These are phyloP conservation scores for Breynia disticha DNA, from an alignment of 441 rosid species.

Conservation along the genomic window DNA sequence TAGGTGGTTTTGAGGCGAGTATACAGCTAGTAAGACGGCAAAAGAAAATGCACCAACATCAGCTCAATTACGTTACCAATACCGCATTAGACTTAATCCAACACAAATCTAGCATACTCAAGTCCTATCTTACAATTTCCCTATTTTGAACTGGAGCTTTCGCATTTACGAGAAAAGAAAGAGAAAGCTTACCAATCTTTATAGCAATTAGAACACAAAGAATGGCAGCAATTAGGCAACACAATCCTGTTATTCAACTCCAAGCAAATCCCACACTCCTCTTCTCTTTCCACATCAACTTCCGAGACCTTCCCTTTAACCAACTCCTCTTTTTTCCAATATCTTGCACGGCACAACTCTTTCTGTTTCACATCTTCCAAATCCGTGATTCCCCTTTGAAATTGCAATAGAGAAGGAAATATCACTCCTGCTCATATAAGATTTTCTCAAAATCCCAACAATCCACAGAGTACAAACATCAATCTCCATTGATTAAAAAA, in stretches of 20 bases:
- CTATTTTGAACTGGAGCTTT: not conserved
- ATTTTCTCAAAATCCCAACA: not conserved
- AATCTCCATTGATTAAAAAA: too few species aligned
- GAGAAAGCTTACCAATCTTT: slow-evolving; percentile 52
- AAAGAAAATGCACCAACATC: too few species aligned
- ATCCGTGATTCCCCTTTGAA: slow-evolving; percentile 65
- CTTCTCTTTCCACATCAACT: slow-evolving; percentile 60
- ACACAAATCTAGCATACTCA: not conserved
- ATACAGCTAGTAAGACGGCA: too few species aligned
- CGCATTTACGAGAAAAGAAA: not conserved
- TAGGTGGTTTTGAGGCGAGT: too few species aligned
- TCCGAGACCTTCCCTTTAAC: slow-evolving; percentile 38
- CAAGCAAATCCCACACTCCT: slow-evolving; percentile 87
- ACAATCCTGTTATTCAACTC: slow-evolving; percentile 60
- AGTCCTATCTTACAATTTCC: not conserved
- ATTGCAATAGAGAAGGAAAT: slow-evolving; percentile 77
- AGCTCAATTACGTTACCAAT: too few species aligned
- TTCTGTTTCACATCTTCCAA: slow-evolving; percentile 70
- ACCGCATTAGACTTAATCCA: too few species aligned
- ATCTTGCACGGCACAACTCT: slow-evolving; percentile 40
- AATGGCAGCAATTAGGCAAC: slow-evolving; percentile 73
- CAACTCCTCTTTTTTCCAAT: slow-evolving; percentile 43
- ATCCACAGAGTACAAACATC: too few species aligned
- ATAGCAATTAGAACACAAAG: slow-evolving; percentile 69
- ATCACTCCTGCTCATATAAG: slow-evolving; percentile 45